These are phyloP conservation scores for Coniferiporia weirii DNA, from an alignment of 1,284 basidiomycete species.

Conservation along the genomic window DNA sequence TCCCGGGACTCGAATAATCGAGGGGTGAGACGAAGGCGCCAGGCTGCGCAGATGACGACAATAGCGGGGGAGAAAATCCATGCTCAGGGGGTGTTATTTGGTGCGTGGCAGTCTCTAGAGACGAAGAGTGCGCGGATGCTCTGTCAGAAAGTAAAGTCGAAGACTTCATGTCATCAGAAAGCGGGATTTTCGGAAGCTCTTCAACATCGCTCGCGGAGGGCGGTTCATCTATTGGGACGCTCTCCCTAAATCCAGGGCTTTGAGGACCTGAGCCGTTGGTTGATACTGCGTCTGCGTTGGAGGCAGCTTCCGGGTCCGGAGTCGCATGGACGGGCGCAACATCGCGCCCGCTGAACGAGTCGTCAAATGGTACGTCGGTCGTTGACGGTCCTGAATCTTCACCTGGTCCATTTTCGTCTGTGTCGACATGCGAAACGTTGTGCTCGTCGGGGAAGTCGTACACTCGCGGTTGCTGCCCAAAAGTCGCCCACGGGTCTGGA, in stretches of 20 bases:
- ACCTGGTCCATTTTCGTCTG: background rate
- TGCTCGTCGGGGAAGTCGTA: background rate
- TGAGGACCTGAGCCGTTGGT: background rate
- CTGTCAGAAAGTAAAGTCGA: background rate
- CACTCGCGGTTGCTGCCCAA: conserved; percentile 24
- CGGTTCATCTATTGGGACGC: conserved; percentile 15
- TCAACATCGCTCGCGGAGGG: background rate
- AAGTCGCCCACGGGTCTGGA: conserved; percentile 72
- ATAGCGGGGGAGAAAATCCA: conserved; percentile 13
- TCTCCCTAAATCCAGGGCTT: conserved; percentile 16
- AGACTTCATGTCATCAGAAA: background rate
- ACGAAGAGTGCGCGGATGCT: background rate
- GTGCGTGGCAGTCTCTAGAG: background rate
- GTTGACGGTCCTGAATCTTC: background rate
- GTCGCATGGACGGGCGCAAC: background rate
- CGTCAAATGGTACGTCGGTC: background rate
- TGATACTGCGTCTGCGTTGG: background rate
- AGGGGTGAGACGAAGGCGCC: conserved; percentile 48
- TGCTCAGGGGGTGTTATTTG: background rate
- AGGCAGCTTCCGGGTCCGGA: too few species aligned
- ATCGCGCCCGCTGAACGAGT: background rate
- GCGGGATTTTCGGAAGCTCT: background rate
- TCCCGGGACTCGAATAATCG: conserved; percentile 36
- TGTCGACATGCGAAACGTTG: background rate
- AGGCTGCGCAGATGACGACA: conserved; percentile 20